Conservation (phyloP, 176 grass and related monocot species). For the Elaeis guineensis region DNA sequence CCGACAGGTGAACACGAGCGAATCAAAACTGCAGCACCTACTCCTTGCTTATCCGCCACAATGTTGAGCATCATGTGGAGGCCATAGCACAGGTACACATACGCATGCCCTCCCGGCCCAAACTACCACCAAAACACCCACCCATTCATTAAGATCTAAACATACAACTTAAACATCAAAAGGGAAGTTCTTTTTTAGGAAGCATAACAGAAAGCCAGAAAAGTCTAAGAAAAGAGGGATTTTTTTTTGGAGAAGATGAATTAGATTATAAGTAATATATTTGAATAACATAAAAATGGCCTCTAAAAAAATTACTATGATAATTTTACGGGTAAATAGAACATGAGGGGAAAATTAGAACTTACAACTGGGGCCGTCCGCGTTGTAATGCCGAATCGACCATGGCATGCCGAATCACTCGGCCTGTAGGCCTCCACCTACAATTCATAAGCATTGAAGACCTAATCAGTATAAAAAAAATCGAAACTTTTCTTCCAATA, state of each 20-base stretch:
- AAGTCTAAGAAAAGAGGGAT: too few species aligned
- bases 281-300: too few species aligned
- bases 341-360: background rate
- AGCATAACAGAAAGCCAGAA: too few species aligned
- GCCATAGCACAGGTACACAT: slow-evolving; percentile 89
- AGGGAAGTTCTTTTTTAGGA: too few species aligned
- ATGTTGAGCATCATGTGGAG: slow-evolving; percentile 96
- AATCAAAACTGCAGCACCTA: slow-evolving; percentile 78
- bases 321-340: background rate
- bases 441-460: background rate
- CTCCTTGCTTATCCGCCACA: slow-evolving; percentile 70
- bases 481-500: background rate
- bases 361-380: slow-evolving; percentile 74
- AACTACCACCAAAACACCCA: slow-evolving; percentile 35
- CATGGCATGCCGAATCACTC: slow-evolving; percentile 85
- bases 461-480: background rate
- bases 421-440: slow-evolving; percentile 89
- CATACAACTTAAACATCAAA: too few species aligned
- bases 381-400: slow-evolving; percentile 56
- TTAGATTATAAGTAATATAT: too few species aligned
- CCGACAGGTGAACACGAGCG: slow-evolving; percentile 71
- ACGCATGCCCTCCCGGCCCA: slow-evolving; percentile 78
- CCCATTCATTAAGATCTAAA: too few species aligned
- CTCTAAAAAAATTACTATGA: too few species aligned
- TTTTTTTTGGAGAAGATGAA: too few species aligned